These are phyloP conservation scores for Alternaria conjuncta DNA, from an alignment of 2,329 filamentous ascomycete genomes.

Conservation along the genomic window DNA sequence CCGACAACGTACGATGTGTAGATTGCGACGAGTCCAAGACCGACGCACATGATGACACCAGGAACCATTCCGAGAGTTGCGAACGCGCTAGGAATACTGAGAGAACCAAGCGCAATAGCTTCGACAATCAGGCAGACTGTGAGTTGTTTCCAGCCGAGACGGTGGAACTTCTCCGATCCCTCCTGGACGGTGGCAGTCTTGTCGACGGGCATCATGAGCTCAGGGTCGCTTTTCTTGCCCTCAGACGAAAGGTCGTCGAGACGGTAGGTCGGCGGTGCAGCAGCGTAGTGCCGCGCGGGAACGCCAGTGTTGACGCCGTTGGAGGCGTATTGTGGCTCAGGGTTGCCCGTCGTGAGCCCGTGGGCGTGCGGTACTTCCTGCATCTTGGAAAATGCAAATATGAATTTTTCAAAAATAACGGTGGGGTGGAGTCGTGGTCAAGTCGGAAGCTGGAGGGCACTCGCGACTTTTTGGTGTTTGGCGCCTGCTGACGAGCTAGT, in stretches of 20 bases:
- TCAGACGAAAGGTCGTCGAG: conserved; percentile 33
- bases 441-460: conserved; percentile 8
- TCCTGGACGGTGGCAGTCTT: conserved; percentile 43
- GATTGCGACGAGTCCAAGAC: conserved; percentile 63
- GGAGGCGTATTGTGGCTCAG: not conserved
- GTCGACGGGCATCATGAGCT: conserved; percentile 39
- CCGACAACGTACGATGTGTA: conserved; percentile 69
- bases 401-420: not conserved
- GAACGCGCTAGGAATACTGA: conserved; percentile 55
- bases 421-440: not conserved
- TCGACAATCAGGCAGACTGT: conserved; percentile 59
- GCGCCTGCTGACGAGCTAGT: conserved; percentile 18
- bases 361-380: conserved; percentile 24
- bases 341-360: conserved; percentile 7
- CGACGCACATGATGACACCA: conserved; percentile 53
- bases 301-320: not conserved
- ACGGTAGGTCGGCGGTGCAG: conserved; percentile 27
- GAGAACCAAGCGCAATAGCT: conserved; percentile 56
- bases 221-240: conserved; percentile 44
- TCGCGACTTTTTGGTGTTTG: conserved; percentile 20
- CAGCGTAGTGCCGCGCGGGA: conserved; percentile 9
- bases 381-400: conserved; percentile 18
- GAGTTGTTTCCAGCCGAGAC: conserved; percentile 59
- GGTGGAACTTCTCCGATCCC: conserved; percentile 49
- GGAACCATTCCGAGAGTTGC: conserved; percentile 56